These are phyloP conservation scores for Penicillium sp. DNA, from an alignment of 2,329 filamentous ascomycete species.

Conservation along the genomic window DNA sequence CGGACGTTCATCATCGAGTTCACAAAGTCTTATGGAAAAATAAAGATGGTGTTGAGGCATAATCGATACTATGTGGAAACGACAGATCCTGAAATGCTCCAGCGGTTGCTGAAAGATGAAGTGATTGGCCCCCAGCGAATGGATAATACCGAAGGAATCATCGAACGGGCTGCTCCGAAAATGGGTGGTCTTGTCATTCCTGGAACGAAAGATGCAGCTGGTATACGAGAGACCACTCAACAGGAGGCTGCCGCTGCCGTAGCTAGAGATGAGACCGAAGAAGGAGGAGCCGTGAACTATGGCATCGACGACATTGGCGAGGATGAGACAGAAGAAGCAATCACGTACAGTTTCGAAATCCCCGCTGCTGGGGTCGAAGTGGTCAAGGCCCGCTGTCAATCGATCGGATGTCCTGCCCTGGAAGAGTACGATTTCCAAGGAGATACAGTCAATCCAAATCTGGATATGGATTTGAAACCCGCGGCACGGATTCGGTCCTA, in stretches of 20 bases:
- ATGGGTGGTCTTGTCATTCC: constrained; percentile 88
- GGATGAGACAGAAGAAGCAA: constrained; percentile 71
- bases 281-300: constrained; percentile 68
- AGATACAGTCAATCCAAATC: constrained; percentile 81
- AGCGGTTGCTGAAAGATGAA: constrained; percentile 79
- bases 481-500: constrained; percentile 52
- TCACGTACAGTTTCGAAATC: constrained; percentile 93
- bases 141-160: constrained; percentile 70
- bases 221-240: constrained; percentile 69
- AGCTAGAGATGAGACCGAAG: constrained; percentile 36
- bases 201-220: constrained; percentile 89
- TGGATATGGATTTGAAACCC: constrained; percentile 88
- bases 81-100: constrained; percentile 80
- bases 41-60: constrained; percentile 90
- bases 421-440: constrained; percentile 98
- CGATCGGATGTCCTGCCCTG: constrained; percentile 80
- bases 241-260: constrained; percentile 39
- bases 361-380: constrained; percentile 76
- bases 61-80: constrained; percentile 95
- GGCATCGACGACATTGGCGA: constrained; percentile 73
- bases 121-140: constrained; percentile 78
- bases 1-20: constrained; percentile 77
- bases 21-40: constrained; percentile 89
- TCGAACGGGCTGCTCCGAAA: constrained; percentile 78
- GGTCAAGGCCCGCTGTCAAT: constrained; percentile 86